Evolutionary conservation across 768 basidiomycete species (phyloP), one percentile per base, ranked within the genome.

Genomic region (Mycena amicta): DNA sequence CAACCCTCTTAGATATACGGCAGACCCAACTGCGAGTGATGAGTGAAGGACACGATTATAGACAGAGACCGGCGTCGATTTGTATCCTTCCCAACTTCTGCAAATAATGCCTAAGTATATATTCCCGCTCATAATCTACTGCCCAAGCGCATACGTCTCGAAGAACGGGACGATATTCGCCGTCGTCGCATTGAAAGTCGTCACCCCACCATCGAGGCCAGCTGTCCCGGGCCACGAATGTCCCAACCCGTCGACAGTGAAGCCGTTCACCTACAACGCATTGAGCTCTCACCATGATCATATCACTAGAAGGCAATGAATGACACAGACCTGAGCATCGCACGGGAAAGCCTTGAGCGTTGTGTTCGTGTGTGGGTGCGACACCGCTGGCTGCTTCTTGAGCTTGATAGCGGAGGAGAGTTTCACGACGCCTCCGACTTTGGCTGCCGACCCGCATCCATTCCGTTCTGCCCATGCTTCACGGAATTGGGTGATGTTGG

Each of bases 141-240:
- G 26, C 22, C 30, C 50, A 8, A 58, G 30, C 52, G 62, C n/a
- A 53, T 59, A 50, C 46, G 50, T 37, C 20, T 63, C 62, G 40
- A 63, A 63, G 31, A 63, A 60, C 49, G 62, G 62, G 47, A 63
- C 25, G 13, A 63, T 59, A 53, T 63, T 52, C 23, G 62, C 57
- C 41, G 58, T 53, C 54, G 62, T 63, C 59, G 62, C 62, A 28
- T 63, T 60, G 33, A 63, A 63, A 1, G 28, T 40, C 45, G 62
- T 54, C n/a, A 57, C 55, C n/a, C 58, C 62, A 5, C 62, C 62
- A 37, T 63, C 62, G 5, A 63, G 55, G 29, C 62, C 62, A n/a
- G 27, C 28, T 6, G 59, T 63, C 31, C 45, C 41, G 2, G 62
- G 62, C 62, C 62, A 63, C 55, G 58, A 56, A 47, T 63, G 58